Percentiles rank a stretch among this genome's conserved stretches.
These are phyloP conservation scores for Solanum habrochaites DNA, from an alignment of 257 asterid genomes.

Conservation along the genomic window DNA sequence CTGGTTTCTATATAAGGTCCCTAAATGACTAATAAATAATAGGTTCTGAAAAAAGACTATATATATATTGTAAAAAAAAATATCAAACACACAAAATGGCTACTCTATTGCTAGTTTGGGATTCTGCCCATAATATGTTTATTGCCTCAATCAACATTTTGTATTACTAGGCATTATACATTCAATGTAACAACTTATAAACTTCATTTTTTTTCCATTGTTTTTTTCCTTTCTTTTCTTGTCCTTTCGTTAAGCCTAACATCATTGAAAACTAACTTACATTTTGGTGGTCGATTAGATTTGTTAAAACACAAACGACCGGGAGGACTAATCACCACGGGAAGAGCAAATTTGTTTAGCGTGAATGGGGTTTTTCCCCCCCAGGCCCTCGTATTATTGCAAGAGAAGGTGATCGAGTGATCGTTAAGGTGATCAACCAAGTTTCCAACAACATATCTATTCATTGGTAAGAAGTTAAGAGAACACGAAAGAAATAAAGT, in stretches of 20 bases:
- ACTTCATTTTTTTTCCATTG: not conserved
- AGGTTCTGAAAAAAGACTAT: no score
- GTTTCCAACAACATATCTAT: constrained; percentile 40
- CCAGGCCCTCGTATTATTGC: constrained; percentile 57
- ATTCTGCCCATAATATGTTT: constrained; percentile 11
- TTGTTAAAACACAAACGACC: constrained; percentile 45
- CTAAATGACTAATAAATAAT: not conserved
- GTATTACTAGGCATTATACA: constrained; percentile 43
- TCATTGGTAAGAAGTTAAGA: constrained; percentile 36
- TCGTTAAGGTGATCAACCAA: constrained; percentile 44
- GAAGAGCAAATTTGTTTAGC: constrained; percentile 46
- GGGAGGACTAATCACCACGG: constrained; percentile 46
- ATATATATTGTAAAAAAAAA: no score
- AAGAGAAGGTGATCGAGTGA: constrained; percentile 50
- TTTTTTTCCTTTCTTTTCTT: no score
- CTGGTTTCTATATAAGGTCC: constrained; percentile 10
- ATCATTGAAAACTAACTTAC: not conserved
- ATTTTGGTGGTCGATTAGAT: constrained; percentile 15
- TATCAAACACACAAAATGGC: constrained; percentile 4
- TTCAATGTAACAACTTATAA: constrained; percentile 32
- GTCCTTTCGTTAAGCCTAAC: no score
- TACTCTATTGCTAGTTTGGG: constrained; percentile 4
- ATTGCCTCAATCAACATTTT: constrained; percentile 26
- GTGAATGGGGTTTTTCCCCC: constrained; percentile 49
- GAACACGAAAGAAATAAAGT: not conserved